A percentile compares a stretch with the other conserved stretches of the same genome.
These are phyloP conservation scores for Tuber umbilicatum DNA, from an alignment of 495 filamentous ascomycete genomes.

Conservation along the genomic window DNA sequence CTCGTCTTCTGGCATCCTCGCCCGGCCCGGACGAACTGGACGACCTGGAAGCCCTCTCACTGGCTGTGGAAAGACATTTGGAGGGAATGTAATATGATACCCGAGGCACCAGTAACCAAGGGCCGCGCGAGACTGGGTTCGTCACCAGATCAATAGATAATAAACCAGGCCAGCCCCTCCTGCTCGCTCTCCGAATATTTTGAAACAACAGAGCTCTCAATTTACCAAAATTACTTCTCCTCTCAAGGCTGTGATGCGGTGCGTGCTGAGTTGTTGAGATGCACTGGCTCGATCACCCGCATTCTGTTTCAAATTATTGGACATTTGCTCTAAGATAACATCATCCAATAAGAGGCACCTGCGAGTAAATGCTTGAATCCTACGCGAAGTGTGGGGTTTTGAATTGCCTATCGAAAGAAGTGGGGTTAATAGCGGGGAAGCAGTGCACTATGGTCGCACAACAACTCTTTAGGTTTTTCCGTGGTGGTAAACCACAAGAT, in stretches of 20 bases:
- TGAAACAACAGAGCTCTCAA: neutral
- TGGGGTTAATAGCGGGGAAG: neutral
- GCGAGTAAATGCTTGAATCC: neutral
- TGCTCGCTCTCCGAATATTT: neutral
- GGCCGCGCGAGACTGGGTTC: neutral
- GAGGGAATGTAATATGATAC: neutral
- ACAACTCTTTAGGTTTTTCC: neutral
- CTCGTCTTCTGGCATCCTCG: neutral
- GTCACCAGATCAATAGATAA: neutral
- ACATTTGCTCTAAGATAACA: neutral
- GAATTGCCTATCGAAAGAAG: neutral
- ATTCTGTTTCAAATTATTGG: neutral
- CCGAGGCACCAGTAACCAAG: neutral
- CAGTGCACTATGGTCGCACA: neutral
- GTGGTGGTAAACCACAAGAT: neutral
- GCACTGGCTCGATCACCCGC: neutral
- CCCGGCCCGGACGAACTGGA: no score
- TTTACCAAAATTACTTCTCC: neutral
- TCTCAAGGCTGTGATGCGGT: neutral
- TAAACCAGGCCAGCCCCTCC: neutral
- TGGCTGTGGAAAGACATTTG: neutral
- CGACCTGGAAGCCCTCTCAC: neutral
- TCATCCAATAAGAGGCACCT: neutral
- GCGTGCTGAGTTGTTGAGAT: neutral
- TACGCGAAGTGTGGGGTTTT: neutral